These are phyloP conservation scores for Phytophthora ramorum DNA, from an alignment of 352 stramenopile species.

Conservation along the genomic window DNA sequence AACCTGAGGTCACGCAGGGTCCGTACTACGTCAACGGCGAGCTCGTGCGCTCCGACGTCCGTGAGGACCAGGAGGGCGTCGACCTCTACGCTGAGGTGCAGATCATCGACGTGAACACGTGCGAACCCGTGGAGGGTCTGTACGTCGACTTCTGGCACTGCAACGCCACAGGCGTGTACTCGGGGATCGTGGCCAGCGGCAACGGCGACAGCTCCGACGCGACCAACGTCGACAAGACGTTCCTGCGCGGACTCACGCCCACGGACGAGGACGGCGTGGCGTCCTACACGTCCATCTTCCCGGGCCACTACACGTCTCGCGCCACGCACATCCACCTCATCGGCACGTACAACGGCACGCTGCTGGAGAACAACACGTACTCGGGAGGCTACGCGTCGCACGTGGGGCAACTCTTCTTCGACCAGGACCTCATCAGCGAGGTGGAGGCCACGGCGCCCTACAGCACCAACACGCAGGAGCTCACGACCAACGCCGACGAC, in stretches of 20 bases:
- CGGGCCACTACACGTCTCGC: too few relatives aligned
- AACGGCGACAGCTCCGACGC: constrained; percentile 26
- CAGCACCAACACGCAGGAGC: constrained; percentile 27
- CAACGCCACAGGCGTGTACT: constrained; percentile 38
- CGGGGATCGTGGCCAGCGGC: constrained; percentile 29
- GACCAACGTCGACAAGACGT: constrained; percentile 22
- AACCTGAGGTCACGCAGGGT: constrained; percentile 29
- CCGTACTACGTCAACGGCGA: constrained; percentile 25
- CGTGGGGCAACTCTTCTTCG: constrained; percentile 27
- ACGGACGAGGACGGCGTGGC: constrained; percentile 17
- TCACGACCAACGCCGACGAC: constrained; percentile 37
- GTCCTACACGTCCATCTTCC: too few relatives aligned
- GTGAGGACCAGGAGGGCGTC: constrained; percentile 30
- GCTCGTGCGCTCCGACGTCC: constrained; percentile 27
- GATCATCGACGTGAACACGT: constrained; percentile 39
- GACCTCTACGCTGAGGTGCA: constrained; percentile 36
- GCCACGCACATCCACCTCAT: constrained; percentile 23
- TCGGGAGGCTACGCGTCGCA: constrained; percentile 14
- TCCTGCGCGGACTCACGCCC: constrained; percentile 17
- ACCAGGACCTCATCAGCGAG: constrained; percentile 29
- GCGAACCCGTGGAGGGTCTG: constrained; percentile 24
- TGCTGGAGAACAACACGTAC: constrained; percentile 31
- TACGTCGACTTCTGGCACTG: constrained; percentile 40
- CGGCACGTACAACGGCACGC: constrained; percentile 29
- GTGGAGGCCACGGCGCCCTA: constrained; percentile 16